Base-by-base conservation (phyloP, 768 basidiomycete species). In the Mycena sanguinolenta region DNA sequence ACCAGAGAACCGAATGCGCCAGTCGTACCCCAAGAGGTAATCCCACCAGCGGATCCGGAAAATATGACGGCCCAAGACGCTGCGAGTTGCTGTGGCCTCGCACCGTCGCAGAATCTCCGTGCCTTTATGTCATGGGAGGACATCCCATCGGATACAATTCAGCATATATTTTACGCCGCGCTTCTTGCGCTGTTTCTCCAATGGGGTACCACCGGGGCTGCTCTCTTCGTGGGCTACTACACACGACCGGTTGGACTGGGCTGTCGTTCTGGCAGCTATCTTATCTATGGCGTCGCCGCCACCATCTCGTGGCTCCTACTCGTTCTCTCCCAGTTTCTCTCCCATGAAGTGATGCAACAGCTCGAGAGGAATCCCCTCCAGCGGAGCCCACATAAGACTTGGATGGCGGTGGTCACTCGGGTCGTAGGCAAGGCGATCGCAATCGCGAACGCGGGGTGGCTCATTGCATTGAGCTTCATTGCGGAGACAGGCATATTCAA, bases 231-330 rank as follows among this genome's bases (percentile, higher is more conserved):
- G 8, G 69, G 60, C n/a, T 77, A 62, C 67, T 30, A 8, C 8
- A 67, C 58, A 69, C 80, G 80, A 0, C 53, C 66, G 2, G 60
- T 70, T 12, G 76, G 78, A 25, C 36, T 82, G 7, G 80, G 81
- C 32, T 81, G 81, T 36, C 80, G 79, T 58, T 81, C 81, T 4
- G 72, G 79, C 0, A 69, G 73, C 4, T 81, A 78, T n/a, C n/a
- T n/a, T n/a, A n/a, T n/a, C n/a, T n/a, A n/a, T n/a, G n/a, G n/a
- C n/a, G n/a, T n/a, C n/a, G 62, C 25, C 9, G 78, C 81, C 1
- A 82, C 78, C 1, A 1, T 42, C 0, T 75, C 75, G 17, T 82
- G 81, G 81, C 14, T 76, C 7, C 21, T 80, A 8, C 75, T 82
- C 6, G 69, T 81, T 17, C 19, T 23, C 7, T 80, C 80, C 34